A percentile compares a stretch with the other conserved stretches of the same genome.
These are phyloP conservation scores for Hanseniaspora meyeri DNA, from an alignment of 805 yeast genomes.

Conservation along the genomic window DNA sequence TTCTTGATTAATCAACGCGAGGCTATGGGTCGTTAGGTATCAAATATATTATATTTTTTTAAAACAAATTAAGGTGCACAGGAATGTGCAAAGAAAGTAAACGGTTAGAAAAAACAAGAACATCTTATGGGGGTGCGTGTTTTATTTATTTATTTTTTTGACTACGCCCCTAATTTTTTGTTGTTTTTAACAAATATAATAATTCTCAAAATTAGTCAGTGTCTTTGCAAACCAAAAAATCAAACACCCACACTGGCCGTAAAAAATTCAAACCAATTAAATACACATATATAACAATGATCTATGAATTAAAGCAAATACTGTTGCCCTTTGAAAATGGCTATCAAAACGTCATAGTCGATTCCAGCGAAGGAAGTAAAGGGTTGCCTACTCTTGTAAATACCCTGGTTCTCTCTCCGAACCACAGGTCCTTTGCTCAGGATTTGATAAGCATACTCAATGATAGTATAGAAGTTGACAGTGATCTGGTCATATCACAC, in stretches of 20 bases:
- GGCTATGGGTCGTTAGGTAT: not conserved
- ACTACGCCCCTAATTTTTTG: no score
- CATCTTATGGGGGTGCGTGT: no score
- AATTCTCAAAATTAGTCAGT: not conserved
- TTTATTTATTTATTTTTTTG: not conserved
- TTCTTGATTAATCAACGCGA: not conserved
- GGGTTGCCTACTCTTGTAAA: slow-evolving; percentile 10
- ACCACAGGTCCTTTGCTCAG: not conserved
- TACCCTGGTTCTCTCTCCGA: slow-evolving; percentile 1
- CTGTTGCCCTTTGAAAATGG: slow-evolving; percentile 5
- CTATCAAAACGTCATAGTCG: slow-evolving; percentile 7
- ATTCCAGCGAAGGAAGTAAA: not conserved
- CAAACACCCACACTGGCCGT: not conserved
- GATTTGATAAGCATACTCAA: not conserved
- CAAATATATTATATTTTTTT: not conserved
- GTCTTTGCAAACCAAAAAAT: no score
- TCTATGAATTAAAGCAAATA: not conserved
- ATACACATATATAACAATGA: not conserved
- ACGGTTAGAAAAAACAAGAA: no score
- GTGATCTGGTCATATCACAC: not conserved
- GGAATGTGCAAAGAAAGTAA: not conserved
- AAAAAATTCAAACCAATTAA: not conserved
- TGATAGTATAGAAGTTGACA: not conserved
- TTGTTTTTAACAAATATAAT: no score
- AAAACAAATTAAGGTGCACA: not conserved